These are phyloP conservation scores for Ascochyta clinopodiicola DNA, from an alignment of 2,329 filamentous ascomycete species.

Conservation along the genomic window DNA sequence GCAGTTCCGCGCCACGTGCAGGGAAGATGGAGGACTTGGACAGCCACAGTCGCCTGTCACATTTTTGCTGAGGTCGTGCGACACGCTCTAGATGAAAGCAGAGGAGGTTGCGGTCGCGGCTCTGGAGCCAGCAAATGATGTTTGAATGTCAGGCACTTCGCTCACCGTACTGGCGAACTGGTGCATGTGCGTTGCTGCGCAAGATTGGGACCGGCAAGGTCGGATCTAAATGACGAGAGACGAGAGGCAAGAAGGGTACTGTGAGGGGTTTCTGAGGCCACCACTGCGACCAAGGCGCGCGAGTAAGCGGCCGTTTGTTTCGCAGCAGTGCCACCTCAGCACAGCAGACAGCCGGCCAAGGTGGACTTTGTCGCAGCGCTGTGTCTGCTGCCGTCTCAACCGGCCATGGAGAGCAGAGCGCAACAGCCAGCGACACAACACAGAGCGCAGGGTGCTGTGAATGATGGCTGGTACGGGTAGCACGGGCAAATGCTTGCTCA, in stretches of 20 bases:
- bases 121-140: slow-evolving; percentile 7
- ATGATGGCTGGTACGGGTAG: too few species aligned
- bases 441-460: neutral
- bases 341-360: slow-evolving; percentile 14
- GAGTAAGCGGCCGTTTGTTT: slow-evolving; percentile 20
- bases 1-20: slow-evolving; percentile 36
- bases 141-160: slow-evolving; percentile 1
- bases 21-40: slow-evolving; percentile 11
- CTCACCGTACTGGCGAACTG: neutral
- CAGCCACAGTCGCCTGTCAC: slow-evolving; percentile 26
- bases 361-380: slow-evolving; percentile 2
- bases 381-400: slow-evolving; percentile 9
- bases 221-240: slow-evolving; percentile 25
- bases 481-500: slow-evolving; percentile 10
- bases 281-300: slow-evolving; percentile 18
- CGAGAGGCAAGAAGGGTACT: neutral
- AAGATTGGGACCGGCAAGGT: slow-evolving; percentile 23
- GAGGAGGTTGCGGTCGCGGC: slow-evolving; percentile 19
- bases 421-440: neutral
- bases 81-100: slow-evolving; percentile 16
- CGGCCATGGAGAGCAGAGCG: neutral
- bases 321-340: slow-evolving; percentile 23
- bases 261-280: slow-evolving; percentile 17
- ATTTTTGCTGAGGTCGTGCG: neutral
- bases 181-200: slow-evolving; percentile 14